Percentiles rank a stretch among this genome's conserved stretches.
Evolutionary conservation across 1,139 yeast genomes (phyloP).

Genomic region (Yamadazyma atmosphaerica): DNA sequence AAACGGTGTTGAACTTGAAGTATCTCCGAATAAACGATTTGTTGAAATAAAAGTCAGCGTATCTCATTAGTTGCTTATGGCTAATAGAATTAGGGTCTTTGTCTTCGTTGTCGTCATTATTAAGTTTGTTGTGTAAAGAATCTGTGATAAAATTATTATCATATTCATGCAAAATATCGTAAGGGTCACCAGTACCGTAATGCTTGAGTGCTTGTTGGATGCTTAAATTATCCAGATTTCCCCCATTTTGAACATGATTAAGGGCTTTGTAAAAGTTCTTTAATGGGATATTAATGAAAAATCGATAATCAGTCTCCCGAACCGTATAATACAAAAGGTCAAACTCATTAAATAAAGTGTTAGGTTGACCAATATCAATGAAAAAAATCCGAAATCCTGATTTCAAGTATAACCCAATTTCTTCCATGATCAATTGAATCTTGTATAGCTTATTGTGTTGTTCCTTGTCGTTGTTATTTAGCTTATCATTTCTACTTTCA

Average conservation of each 20-base stretch:
- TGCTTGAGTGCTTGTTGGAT: constrained; percentile 13
- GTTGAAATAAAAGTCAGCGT: constrained; percentile 38
- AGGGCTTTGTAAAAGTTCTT: constrained; percentile 46
- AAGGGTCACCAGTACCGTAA: constrained; percentile 40
- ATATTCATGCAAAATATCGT: constrained; percentile 22
- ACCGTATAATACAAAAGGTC: constrained; percentile 44
- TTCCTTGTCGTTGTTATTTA: constrained; percentile 7
- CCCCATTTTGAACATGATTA: constrained; percentile 35
- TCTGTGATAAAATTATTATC: constrained; percentile 21
- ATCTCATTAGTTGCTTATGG: constrained; percentile 21
- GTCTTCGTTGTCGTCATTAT: constrained; percentile 7
- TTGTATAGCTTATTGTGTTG: constrained; percentile 30
- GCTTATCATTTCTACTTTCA: constrained; percentile 5
- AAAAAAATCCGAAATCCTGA: constrained; percentile 59
- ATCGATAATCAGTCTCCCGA: constrained; percentile 41
- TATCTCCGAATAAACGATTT: constrained; percentile 36
- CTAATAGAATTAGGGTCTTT: constrained; percentile 13
- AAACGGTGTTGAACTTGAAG: constrained; percentile 49
- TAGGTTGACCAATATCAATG: constrained; percentile 53
- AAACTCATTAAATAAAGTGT: constrained; percentile 43
- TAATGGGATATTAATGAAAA: constrained; percentile 43
- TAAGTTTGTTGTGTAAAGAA: constrained; percentile 7
- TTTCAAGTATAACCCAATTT: constrained; percentile 56
- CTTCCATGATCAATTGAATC: constrained; percentile 56
- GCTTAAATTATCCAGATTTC: constrained; percentile 19